These are phyloP conservation scores for Pulveroboletus sp. DNA, from an alignment of 768 basidiomycete species.

Conservation along the genomic window DNA sequence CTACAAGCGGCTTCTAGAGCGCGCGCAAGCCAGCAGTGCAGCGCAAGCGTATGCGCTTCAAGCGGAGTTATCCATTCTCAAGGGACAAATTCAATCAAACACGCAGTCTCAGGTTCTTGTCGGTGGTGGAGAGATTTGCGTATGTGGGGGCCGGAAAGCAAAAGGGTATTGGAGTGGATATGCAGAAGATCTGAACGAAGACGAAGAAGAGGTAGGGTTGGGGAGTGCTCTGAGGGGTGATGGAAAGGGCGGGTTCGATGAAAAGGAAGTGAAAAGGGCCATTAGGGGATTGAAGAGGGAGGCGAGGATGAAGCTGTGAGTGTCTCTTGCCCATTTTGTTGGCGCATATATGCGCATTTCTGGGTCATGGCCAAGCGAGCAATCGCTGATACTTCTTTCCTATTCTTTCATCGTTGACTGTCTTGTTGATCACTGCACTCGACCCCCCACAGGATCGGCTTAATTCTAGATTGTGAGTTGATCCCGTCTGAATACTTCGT, in stretches of 20 bases:
- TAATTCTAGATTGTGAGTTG: conserved; percentile 27
- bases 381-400: neutral
- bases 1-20: conserved; percentile 78
- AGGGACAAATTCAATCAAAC: conserved; percentile 37
- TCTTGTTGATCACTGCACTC: conserved; percentile 3
- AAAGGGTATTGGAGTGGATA: conserved; percentile 77
- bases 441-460: conserved; percentile 19
- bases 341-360: neutral
- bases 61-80: conserved; percentile 71
- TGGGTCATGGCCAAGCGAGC: neutral
- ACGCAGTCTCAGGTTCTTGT: conserved; percentile 7
- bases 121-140: conserved; percentile 34
- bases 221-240: conserved; percentile 47
- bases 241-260: conserved; percentile 58
- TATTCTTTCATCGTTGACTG: neutral
- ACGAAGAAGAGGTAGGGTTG: conserved; percentile 41
- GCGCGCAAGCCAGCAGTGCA: conserved; percentile 73
- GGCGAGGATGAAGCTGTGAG: conserved; percentile 74
- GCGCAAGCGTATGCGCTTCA: conserved; percentile 85
- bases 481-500: neutral
- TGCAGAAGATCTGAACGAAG: conserved; percentile 45
- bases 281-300: conserved; percentile 61
- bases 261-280: conserved; percentile 65
- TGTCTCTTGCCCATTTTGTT: conserved; percentile 5
- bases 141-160: conserved; percentile 60